Evolutionary conservation across 2,329 filamentous ascomycete genomes (phyloP).

Genomic region (Colletotrichum gloeosporioides): DNA sequence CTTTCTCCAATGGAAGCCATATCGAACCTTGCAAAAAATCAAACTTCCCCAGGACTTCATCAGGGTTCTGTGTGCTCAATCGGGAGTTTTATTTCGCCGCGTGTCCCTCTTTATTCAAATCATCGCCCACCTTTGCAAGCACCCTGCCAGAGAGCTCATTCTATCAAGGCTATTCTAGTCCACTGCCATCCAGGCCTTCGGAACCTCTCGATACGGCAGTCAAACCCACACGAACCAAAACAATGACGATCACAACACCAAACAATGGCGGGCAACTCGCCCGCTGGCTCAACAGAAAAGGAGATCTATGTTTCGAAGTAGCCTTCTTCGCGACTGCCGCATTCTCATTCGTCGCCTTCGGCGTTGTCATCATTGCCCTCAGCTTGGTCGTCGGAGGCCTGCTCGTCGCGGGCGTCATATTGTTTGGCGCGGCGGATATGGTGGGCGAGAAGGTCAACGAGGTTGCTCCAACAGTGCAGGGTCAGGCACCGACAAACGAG

Average conservation of each 20-base stretch:
- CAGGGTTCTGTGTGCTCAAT: not conserved
- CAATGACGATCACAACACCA: not conserved
- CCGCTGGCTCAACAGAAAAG: not conserved
- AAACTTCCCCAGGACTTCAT: not conserved
- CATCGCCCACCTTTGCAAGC: not conserved
- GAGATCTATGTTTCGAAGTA: not conserved
- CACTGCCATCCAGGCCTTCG: rapidly evolving
- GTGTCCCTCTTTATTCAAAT: not conserved
- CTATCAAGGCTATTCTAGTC: not conserved
- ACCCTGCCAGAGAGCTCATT: rapidly evolving
- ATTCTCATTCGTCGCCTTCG: not conserved
- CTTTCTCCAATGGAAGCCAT: not conserved
- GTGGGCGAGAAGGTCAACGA: not conserved
- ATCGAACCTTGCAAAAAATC: not conserved
- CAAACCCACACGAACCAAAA: not conserved
- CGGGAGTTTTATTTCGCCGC: not conserved
- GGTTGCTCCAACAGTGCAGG: not conserved
- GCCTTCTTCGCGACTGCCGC: not conserved
- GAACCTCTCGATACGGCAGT: not conserved
- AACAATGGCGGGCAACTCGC: not conserved
- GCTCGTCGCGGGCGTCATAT: not conserved
- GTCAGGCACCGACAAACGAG: not conserved
- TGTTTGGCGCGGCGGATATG: not conserved
- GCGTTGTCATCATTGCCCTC: not conserved
- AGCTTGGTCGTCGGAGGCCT: not conserved